These are phyloP conservation scores for Globisporangium polare DNA, from an alignment of 352 stramenopile species.

Conservation along the genomic window DNA sequence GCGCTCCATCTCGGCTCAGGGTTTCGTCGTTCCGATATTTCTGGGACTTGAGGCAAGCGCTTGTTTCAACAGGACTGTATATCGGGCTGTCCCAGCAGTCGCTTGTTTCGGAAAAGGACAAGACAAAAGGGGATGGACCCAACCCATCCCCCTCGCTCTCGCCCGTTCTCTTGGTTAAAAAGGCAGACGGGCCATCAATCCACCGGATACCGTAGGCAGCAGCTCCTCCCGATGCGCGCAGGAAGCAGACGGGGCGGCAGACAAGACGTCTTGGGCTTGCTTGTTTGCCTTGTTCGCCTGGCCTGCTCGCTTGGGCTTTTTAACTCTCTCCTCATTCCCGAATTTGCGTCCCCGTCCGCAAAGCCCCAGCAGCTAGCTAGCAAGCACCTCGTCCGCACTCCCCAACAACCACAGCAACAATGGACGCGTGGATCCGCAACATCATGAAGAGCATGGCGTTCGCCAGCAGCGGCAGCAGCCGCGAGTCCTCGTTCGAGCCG, in stretches of 20 bases:
- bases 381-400: neutral
- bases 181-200: too few species aligned
- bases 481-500: slow-evolving; percentile 18
- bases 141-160: neutral
- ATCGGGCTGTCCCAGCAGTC: neutral
- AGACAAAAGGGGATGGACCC: neutral
- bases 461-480: slow-evolving; percentile 10
- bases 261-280: neutral
- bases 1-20: too few species aligned
- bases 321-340: slow-evolving; percentile 25
- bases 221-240: too few species aligned
- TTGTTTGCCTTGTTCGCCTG: neutral
- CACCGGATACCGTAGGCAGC: neutral
- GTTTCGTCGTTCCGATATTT: too few species aligned
- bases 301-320: slow-evolving; percentile 6
- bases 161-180: neutral
- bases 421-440: slow-evolving; percentile 38
- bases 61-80: too few species aligned
- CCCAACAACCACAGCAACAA: slow-evolving; percentile 13
- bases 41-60: too few species aligned
- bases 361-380: slow-evolving; percentile 10
- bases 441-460: slow-evolving; percentile 18
- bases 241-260: neutral
- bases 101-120: neutral
- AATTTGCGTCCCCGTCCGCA: slow-evolving; percentile 32